Conservation (phyloP, 208 protist genomes). For the Crithidia bombi region DNA sequence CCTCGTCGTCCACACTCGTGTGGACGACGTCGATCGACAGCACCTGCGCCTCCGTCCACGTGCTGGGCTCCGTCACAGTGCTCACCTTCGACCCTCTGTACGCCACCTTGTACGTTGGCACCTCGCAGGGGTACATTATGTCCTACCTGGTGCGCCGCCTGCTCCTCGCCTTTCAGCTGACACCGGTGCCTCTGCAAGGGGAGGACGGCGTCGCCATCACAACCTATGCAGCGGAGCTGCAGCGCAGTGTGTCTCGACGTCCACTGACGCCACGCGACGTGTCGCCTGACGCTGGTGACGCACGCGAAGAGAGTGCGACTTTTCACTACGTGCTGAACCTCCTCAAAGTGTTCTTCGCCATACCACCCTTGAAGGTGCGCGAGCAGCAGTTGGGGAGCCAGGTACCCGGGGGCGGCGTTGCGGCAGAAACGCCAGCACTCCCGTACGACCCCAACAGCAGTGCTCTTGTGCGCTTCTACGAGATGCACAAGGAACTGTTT, state of each 20-base stretch:
- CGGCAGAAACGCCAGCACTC: neutral
- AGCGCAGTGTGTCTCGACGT: constrained; percentile 26
- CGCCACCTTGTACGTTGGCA: constrained; percentile 73
- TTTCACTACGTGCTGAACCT: constrained; percentile 9
- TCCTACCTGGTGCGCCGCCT: constrained; percentile 78
- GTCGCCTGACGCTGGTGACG: neutral
- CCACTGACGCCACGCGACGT: neutral
- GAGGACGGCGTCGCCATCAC: constrained; percentile 34
- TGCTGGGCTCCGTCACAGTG: constrained; percentile 44
- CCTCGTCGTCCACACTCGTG: constrained; percentile 22
- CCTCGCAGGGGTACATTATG: constrained; percentile 65
- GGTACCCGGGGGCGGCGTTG: neutral
- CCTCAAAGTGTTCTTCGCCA: constrained; percentile 24
- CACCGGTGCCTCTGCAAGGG: constrained; percentile 43
- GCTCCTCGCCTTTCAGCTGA: constrained; percentile 63
- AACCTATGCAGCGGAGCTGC: constrained; percentile 38
- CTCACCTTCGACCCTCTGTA: constrained; percentile 67
- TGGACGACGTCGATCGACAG: constrained; percentile 35
- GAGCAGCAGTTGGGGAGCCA: neutral
- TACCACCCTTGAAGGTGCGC: neutral
- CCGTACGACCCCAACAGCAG: constrained; percentile 15
- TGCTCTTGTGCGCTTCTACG: constrained; percentile 20
- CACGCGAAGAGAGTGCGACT: neutral
- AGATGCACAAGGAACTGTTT: constrained; percentile 3
- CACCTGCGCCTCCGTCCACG: constrained; percentile 29